Conservation (phyloP, 208 protist genomes). For the Crithidia mellificae region DNA sequence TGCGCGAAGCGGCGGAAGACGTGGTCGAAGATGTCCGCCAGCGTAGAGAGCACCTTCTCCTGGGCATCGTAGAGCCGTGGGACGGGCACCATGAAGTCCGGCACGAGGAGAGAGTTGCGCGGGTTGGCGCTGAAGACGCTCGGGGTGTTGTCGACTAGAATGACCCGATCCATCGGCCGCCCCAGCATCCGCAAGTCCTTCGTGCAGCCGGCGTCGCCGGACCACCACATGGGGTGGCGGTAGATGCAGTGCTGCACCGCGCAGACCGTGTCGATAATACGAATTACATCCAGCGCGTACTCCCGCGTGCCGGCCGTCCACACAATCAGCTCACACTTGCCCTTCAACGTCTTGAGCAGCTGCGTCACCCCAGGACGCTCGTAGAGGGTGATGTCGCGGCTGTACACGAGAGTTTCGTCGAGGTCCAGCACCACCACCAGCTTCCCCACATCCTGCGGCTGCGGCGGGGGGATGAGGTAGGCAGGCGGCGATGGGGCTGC, state of each 20-base stretch:
- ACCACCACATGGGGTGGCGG: constrained; percentile 79
- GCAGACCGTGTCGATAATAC: constrained; percentile 71
- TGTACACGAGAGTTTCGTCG: constrained; percentile 92
- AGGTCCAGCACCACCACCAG: constrained; percentile 92
- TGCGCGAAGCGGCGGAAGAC: constrained; percentile 29
- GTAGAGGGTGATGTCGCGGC: constrained; percentile 84
- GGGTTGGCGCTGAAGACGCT: constrained; percentile 81
- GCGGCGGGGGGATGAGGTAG: constrained; percentile 70
- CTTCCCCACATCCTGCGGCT: constrained; percentile 36
- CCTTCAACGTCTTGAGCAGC: constrained; percentile 75
- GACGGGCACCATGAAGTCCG: constrained; percentile 61
- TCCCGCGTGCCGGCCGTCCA: constrained; percentile 84
- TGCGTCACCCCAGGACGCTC: constrained; percentile 81
- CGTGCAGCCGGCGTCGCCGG: constrained; percentile 46
- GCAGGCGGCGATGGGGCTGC: constrained; percentile 34
- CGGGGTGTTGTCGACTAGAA: constrained; percentile 92
- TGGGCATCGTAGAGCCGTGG: constrained; percentile 25
- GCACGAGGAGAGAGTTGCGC: constrained; percentile 66
- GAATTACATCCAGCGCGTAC: constrained; percentile 88
- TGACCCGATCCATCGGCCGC: constrained; percentile 64
- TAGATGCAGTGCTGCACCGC: constrained; percentile 78
- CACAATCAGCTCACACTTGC: constrained; percentile 84
- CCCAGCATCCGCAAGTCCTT: constrained; percentile 88
- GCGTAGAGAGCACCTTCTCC: constrained; percentile 34
- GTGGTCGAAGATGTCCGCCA: constrained; percentile 50